A percentile compares a stretch with the other conserved stretches of the same genome.
Conservation (phyloP, 805 yeast species). For the Saturnispora diversa region DNA sequence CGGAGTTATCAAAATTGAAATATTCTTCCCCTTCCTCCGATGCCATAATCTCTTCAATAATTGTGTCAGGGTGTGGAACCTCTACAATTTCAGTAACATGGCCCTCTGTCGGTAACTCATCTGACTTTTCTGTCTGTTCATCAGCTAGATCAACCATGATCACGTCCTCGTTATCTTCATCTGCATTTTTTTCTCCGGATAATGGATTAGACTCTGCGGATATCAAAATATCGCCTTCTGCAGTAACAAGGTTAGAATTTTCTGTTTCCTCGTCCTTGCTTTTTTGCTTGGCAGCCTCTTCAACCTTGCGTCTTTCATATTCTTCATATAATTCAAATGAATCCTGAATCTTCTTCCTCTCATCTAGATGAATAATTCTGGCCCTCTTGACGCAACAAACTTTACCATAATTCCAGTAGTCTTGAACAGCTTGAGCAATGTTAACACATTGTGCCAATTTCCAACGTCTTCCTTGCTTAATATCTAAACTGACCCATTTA, state of each 20-base stretch:
- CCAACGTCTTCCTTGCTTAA: constrained; percentile 59
- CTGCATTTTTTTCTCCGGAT: no score
- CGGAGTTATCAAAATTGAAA: constrained; percentile 26
- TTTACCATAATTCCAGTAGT: constrained; percentile 73
- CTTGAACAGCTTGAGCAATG: constrained; percentile 65
- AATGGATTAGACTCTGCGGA: no score
- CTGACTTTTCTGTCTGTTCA: not conserved
- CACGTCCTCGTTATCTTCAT: constrained; percentile 11
- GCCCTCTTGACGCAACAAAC: constrained; percentile 52
- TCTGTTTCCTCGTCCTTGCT: no score
- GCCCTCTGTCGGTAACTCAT: not conserved
- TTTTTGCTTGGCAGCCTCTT: constrained; percentile 11
- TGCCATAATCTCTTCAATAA: not conserved
- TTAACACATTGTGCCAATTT: constrained; percentile 62
- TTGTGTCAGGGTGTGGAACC: constrained; percentile 2
- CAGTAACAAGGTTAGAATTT: no score
- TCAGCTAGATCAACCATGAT: constrained; percentile 1
- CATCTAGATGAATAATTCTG: constrained; percentile 31
- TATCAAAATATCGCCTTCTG: no score
- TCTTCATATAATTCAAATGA: constrained; percentile 12
- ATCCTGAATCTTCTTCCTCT: constrained; percentile 8
- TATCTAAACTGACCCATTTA: constrained; percentile 76
- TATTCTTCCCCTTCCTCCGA: not conserved
- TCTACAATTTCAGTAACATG: constrained; percentile 2
- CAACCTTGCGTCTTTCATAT: not conserved